A percentile compares a stretch with the other conserved stretches of the same genome.
Evolutionary conservation across 1,284 basidiomycete genomes (phyloP).

Genomic region (Sutorius eximius): DNA sequence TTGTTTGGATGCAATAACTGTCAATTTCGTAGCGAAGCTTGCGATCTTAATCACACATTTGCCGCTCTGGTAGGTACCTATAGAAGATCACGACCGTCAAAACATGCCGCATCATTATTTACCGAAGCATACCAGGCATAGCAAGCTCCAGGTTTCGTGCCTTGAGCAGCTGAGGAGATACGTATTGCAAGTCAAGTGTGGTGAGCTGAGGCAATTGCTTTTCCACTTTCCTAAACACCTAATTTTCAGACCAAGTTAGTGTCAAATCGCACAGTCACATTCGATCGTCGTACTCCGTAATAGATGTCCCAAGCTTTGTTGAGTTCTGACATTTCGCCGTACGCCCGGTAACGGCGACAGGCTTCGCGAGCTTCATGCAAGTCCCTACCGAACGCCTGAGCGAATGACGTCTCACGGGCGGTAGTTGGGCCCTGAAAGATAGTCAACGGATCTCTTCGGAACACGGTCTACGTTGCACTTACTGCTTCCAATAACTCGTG

Average conservation of each 20-base stretch:
- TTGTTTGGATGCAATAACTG: slow-evolving; percentile 98
- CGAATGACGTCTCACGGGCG: slow-evolving; percentile 92
- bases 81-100: neutral
- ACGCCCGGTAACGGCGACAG: slow-evolving; percentile 82
- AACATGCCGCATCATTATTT: neutral
- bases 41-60: slow-evolving; percentile 83
- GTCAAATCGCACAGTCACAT: slow-evolving; percentile 3
- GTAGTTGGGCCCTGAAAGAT: slow-evolving; percentile 82
- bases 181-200: slow-evolving; percentile 95
- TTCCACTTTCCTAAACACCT: slow-evolving; percentile 97
- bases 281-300: slow-evolving; percentile 61
- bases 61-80: slow-evolving; percentile 93
- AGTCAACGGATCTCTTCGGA: neutral
- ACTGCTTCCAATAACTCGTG: slow-evolving; percentile 93
- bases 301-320: slow-evolving; percentile 99
- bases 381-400: slow-evolving; percentile 93
- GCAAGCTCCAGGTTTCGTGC: slow-evolving; percentile 91
- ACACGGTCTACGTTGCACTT: slow-evolving; percentile 30
- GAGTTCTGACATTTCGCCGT: slow-evolving; percentile 87
- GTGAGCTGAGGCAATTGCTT: slow-evolving; percentile 91
- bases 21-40: slow-evolving; percentile 83
- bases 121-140: slow-evolving; percentile 71
- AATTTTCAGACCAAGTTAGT: slow-evolving; percentile 9
- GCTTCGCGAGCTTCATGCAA: slow-evolving; percentile 94
- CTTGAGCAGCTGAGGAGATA: slow-evolving; percentile 90